A percentile compares a stretch with the other conserved stretches of the same genome.
Conservation (phyloP, 768 basidiomycete species). For the Cubamyces sp. region DNA sequence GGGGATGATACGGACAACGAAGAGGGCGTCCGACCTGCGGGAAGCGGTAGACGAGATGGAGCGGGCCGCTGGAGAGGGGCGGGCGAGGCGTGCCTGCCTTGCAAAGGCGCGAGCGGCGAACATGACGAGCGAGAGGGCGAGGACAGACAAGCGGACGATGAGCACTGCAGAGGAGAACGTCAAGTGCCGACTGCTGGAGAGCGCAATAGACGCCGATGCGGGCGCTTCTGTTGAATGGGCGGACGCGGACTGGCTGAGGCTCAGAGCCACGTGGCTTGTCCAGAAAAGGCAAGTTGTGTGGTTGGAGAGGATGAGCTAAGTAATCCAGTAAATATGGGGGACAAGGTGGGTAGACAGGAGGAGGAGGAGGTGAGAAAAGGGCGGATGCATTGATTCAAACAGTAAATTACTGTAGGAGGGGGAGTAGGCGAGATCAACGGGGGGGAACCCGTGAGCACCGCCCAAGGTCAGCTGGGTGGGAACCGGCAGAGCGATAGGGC, state of each 20-base stretch:
- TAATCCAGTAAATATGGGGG: too few species aligned
- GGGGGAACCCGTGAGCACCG: conserved; percentile 5
- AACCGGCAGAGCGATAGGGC: not conserved
- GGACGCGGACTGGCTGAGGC: conserved; percentile 13
- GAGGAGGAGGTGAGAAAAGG: not conserved
- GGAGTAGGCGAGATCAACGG: conserved; percentile 2
- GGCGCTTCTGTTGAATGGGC: conserved; percentile 17
- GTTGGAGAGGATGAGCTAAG: not conserved
- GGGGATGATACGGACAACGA: conserved; percentile 71
- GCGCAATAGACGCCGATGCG: conserved; percentile 2
- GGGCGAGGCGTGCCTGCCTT: conserved; percentile 21
- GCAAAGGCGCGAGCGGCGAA: conserved; percentile 32
- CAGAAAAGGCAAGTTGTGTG: not conserved
- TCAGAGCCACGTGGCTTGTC: conserved; percentile 6
- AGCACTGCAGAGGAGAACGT: not conserved
- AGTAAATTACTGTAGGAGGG: conserved; percentile 6
- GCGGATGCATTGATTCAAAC: conserved; percentile 4
- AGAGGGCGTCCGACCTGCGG: conserved; percentile 80
- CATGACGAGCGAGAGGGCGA: conserved; percentile 25
- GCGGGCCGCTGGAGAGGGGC: conserved; percentile 22
- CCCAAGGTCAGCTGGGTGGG: conserved; percentile 1
- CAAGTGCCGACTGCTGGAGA: not conserved
- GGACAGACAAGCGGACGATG: not conserved
- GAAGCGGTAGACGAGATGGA: conserved; percentile 44
- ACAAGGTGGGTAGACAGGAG: not conserved